Conservation (phyloP, 257 asterid species). For the Gentiana straminea region DNA sequence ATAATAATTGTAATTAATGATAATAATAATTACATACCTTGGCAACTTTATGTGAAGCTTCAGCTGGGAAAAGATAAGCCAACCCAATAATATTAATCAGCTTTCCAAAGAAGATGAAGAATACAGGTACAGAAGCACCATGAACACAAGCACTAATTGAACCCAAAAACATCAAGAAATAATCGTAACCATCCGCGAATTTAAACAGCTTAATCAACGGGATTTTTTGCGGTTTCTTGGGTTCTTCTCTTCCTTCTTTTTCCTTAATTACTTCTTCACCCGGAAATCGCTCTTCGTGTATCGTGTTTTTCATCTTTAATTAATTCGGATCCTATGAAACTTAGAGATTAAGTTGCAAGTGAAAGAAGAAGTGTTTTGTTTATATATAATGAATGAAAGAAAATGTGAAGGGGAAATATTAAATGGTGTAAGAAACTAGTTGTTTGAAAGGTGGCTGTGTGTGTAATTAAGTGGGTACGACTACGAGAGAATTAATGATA, state of each 20-base stretch:
- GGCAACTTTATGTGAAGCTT: conserved; percentile 80
- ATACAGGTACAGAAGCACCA: conserved; percentile 94
- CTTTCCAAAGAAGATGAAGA: conserved; percentile 90
- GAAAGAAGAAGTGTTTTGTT: too few relatives aligned
- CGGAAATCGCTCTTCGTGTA: conserved; percentile 10
- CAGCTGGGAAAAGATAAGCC: conserved; percentile 74
- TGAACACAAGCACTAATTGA: conserved; percentile 80
- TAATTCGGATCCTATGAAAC: too few relatives aligned
- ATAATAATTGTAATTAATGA: background rate
- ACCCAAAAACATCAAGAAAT: conserved; percentile 61
- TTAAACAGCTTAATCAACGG: conserved; percentile 47
- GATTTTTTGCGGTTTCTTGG: conserved; percentile 19
- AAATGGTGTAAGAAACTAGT: background rate
- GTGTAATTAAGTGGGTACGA: too few relatives aligned
- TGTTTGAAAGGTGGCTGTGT: too few relatives aligned
- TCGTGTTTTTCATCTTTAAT: background rate
- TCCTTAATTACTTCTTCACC: conserved; percentile 3
- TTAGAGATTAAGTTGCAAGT: too few relatives aligned
- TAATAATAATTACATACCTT: conserved; percentile 23
- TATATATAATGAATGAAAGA: background rate
- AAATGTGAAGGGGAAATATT: background rate
- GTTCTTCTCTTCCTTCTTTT: conserved; percentile 1
- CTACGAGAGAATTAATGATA: too few relatives aligned
- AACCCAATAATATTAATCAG: conserved; percentile 73
- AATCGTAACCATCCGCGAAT: conserved; percentile 72